Percentiles rank a stretch among this genome's conserved stretches.
These are phyloP conservation scores for Myxozyma monticola DNA, from an alignment of 805 yeast genomes.

Conservation along the genomic window DNA sequence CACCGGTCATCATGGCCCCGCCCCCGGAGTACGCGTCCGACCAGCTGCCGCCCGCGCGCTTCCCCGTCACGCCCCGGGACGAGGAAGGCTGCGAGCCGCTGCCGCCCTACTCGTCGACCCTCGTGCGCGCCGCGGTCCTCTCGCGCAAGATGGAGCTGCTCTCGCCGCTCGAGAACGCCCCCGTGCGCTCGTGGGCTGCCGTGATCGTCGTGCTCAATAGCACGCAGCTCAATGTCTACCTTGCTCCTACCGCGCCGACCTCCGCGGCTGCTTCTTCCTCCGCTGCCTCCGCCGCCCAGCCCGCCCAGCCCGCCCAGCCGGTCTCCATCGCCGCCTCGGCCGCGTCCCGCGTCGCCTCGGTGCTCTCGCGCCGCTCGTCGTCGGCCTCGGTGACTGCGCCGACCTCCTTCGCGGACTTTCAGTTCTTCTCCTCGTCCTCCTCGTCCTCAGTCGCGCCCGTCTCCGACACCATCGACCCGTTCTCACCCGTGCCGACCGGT, in stretches of 20 bases:
- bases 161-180: slow-evolving; percentile 72
- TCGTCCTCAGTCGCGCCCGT: not conserved
- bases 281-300: slow-evolving; percentile 1
- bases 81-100: slow-evolving; percentile 46
- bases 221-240: slow-evolving; percentile 76
- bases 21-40: slow-evolving; percentile 17
- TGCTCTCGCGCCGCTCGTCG: slow-evolving; percentile 8
- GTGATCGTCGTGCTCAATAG: slow-evolving; percentile 75
- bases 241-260: not conserved
- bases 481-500: not conserved
- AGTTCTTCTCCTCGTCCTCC: not conserved
- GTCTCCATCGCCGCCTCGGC: not conserved
- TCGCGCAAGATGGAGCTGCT: slow-evolving; percentile 72
- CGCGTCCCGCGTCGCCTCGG: slow-evolving; percentile 4
- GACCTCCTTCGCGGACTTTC: slow-evolving; percentile 6
- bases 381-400: slow-evolving; percentile 5
- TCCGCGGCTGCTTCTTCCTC: not conserved
- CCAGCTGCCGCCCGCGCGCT: slow-evolving; percentile 19
- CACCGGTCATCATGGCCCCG: slow-evolving; percentile 14
- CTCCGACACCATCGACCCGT: slow-evolving; percentile 21
- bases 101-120: slow-evolving; percentile 69
- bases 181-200: slow-evolving; percentile 67
- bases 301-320: not conserved
- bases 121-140: slow-evolving; percentile 57
- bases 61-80: slow-evolving; percentile 26